Evolutionary conservation across 2,329 filamentous ascomycete genomes (phyloP), one percentile per base, ranked within the genome.

Genomic region (Sclerotinia spermophila): DNA sequence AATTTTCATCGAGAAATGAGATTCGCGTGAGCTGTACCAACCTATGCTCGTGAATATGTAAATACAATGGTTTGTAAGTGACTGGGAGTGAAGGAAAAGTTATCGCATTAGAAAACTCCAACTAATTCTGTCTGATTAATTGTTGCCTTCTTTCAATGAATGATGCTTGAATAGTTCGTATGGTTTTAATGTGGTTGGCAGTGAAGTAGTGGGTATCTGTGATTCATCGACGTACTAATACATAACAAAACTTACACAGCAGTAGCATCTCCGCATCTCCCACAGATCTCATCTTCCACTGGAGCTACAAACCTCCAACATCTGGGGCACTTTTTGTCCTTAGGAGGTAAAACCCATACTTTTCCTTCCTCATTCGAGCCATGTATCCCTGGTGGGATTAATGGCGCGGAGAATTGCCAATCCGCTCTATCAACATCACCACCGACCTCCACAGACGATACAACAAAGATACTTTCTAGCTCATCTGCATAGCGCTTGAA

Each of bases 261-360:
- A 53, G 45, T 66, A 30, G 27, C 51, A 44, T 87, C 85, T 42
- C 90, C 88, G 79, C 95, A 98, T 78, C 93, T 84, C 64, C 80
- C 81, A 80, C 95, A 98, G 27, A 97, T 82, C 53, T 82, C 80
- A 27, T 91, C 88, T 75, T 90, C 85, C 62, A 81, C 81, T n/a
- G 86, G 83, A n/a, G 91, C 89, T 35, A 91, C 85, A 80, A 93
- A 97, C 73, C 91, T 88, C 96, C 96, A 99, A 82, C 96, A 99
- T 66, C 96, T 85, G 0, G 87, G 85, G 79, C 96, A 99, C 80
- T 98, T 99, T 61, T 84, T 81, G 19, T 82, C 80, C 21, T 79
- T 79, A 0, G 89, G 85, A 15, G 85, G 81, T 62, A 80, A 56
- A 7, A 83, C 72, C 72, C 73, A 75, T 53, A 75, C 74, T 17